Conservation (phyloP, 371 early-diverging fungal species). For the Blastocladiella emersonii region DNA sequence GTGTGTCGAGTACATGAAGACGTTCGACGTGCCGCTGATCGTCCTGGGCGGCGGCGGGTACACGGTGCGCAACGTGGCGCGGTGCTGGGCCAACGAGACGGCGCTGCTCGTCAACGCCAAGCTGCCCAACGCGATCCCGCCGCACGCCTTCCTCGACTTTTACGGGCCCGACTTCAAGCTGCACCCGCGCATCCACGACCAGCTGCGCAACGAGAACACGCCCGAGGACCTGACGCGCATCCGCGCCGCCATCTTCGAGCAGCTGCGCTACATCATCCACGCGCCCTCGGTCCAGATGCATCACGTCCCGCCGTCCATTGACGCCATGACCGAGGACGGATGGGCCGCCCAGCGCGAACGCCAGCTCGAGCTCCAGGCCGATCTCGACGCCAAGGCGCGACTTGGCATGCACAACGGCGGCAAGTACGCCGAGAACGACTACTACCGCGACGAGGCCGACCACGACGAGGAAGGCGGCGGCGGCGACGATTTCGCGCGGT, state of each 20-base stretch:
- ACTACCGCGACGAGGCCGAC: conserved; percentile 1
- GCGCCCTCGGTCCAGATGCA: conserved; percentile 96
- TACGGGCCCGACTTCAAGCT: conserved; percentile 76
- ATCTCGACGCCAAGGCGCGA: neutral
- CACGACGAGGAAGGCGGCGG: neutral
- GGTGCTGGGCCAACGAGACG: conserved; percentile 93
- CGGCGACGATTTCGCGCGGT: too few species aligned
- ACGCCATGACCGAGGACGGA: neutral
- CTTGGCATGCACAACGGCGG: neutral
- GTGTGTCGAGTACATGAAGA: conserved; percentile 73
- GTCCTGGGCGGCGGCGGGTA: conserved; percentile 94
- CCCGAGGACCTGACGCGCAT: conserved; percentile 65
- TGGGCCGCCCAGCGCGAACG: conserved; percentile 30
- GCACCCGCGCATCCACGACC: conserved; percentile 59
- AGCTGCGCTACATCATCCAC: conserved; percentile 70
- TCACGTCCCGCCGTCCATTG: neutral
- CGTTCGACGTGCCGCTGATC: conserved; percentile 63
- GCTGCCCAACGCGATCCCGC: conserved; percentile 58
- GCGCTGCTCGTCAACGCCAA: conserved; percentile 61
- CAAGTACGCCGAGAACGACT: neutral
- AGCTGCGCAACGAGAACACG: conserved; percentile 83
- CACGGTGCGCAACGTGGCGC: conserved; percentile 81
- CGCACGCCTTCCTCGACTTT: conserved; percentile 56
- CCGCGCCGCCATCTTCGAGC: conserved; percentile 68
- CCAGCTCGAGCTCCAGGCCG: conserved; percentile 27